Base-by-base conservation (phyloP, 805 yeast genomes). In the Maudiozyma saulgeensis region DNA sequence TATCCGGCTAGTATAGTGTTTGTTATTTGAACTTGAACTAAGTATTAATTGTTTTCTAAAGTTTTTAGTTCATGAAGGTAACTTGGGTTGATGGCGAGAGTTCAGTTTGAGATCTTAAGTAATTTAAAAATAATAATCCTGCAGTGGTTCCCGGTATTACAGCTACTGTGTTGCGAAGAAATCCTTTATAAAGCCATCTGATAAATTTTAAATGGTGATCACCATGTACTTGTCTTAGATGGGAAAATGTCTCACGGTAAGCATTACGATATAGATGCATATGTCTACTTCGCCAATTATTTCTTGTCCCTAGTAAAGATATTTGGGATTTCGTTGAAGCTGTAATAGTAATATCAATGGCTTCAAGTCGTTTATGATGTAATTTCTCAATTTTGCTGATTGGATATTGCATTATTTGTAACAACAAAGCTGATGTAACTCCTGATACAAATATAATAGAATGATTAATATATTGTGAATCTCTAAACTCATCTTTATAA, bases 131-230 rank as follows among this genome's bases (percentile, higher is more conserved):
- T 44, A 91, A 69, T 38, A 91, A 70, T 0, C 96, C 96, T 41
- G 88, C 78, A 41, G 95, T 84, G 0, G 96, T 87, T 2, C 96
- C 87, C 1, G 98, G 98, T 42, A 90, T 78, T 1, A 86, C 80
- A 0, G 87, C 76, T 44, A 86, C 59, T 0, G 95, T 84, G 52
- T 83, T 84, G 50, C 82, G 70, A 6, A 75, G 70, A 61, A 86
- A 87, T 0, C 97, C 97, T 54, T 80, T 82, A 61, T 89, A 91
- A 9, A 82, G 74, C 78, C 90, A 81, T 25, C 74, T 74, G 37
- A 75, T 61, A 81, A 53, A 43, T 18, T 54, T 45, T 28, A 73
- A 73, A 3, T 87, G 76, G 49, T 28, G 8, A 16, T 78, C 81
- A 16, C 69, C 66, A 56, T 78, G 77, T 55, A 81, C 72, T 50